phyloP scores from a whole-genome alignment of 1,139 yeast genomes.

The Nakaseomyces bracarensis region DNA sequence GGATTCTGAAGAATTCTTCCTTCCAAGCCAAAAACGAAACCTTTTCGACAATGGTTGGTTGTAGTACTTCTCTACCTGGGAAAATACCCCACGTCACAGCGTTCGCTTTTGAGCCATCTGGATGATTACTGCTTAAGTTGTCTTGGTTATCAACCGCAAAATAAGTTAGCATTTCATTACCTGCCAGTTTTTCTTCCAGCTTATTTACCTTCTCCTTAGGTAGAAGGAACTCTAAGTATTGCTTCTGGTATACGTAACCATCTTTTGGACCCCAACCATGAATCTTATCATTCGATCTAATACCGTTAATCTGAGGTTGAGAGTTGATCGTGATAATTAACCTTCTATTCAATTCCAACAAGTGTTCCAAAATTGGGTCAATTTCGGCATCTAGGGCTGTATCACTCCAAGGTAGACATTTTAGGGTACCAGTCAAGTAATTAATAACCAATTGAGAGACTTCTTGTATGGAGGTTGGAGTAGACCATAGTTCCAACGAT shows the following conservation, averaged over 20 bases:
- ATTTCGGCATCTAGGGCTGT: slow-evolving; percentile 78
- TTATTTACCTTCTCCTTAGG: slow-evolving; percentile 41
- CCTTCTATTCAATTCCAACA: slow-evolving; percentile 53
- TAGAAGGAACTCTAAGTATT: slow-evolving; percentile 75
- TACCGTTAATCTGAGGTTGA: slow-evolving; percentile 88
- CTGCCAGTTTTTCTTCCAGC: slow-evolving; percentile 36
- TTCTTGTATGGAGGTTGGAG: slow-evolving; percentile 53
- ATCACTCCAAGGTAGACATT: slow-evolving; percentile 92
- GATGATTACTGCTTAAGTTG: slow-evolving; percentile 53
- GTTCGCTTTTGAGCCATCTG: slow-evolving; percentile 64
- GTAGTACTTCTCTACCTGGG: slow-evolving; percentile 85
- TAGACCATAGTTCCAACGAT: slow-evolving; percentile 82
- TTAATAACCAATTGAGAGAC: slow-evolving; percentile 52
- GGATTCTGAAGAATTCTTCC: slow-evolving; percentile 82
- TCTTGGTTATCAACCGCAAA: slow-evolving; percentile 63
- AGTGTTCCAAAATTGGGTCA: slow-evolving; percentile 48
- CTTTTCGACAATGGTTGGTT: slow-evolving; percentile 89
- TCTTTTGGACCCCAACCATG: slow-evolving; percentile 96
- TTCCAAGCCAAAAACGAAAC: slow-evolving; percentile 92
- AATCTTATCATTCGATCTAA: slow-evolving; percentile 56
- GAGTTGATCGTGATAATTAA: slow-evolving; percentile 83
- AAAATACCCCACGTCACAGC: slow-evolving; percentile 98
- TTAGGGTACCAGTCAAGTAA: slow-evolving; percentile 62
- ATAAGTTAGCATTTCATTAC: slow-evolving; percentile 54
- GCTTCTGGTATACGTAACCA: slow-evolving; percentile 90